Evolutionary conservation across 2,329 filamentous ascomycete species (phyloP).

Genomic region (Dactylellina drechsleri): DNA sequence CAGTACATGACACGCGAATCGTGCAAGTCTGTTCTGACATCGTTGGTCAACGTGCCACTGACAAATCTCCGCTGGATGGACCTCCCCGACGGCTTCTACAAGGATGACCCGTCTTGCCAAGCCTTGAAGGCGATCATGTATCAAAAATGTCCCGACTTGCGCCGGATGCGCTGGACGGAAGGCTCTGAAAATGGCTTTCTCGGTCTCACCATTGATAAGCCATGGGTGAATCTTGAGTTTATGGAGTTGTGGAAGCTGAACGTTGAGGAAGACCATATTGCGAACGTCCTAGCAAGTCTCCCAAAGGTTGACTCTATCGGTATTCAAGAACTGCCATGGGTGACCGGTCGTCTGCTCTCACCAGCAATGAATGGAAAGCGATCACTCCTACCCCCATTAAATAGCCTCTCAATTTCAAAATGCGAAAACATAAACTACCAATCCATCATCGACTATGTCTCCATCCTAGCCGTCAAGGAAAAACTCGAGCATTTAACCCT

Average conservation of each 20-base stretch:
- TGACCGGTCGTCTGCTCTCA: constrained; percentile 81
- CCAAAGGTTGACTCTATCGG: constrained; percentile 77
- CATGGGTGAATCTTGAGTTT: constrained; percentile 78
- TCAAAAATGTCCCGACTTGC: constrained; percentile 80
- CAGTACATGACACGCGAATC: constrained; percentile 95
- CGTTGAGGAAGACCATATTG: constrained; percentile 75
- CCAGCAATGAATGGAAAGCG: constrained; percentile 69
- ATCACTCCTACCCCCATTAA: constrained; percentile 77
- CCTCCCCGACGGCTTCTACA: constrained; percentile 86
- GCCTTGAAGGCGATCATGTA: constrained; percentile 85
- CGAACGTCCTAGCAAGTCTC: constrained; percentile 76
- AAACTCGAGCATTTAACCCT: constrained; percentile 75
- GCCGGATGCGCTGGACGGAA: constrained; percentile 85
- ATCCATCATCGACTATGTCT: constrained; percentile 76
- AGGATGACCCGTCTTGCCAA: constrained; percentile 78
- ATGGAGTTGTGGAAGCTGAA: constrained; percentile 75
- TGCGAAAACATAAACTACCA: constrained; percentile 76
- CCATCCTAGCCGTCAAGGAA: constrained; percentile 68
- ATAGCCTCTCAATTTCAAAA: constrained; percentile 77
- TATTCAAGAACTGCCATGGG: constrained; percentile 73
- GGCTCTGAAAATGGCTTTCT: constrained; percentile 83
- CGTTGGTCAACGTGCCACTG: constrained; percentile 79
- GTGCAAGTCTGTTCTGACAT: constrained; percentile 82
- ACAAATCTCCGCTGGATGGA: constrained; percentile 90
- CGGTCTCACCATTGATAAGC: constrained; percentile 71